A percentile compares a stretch with the other conserved stretches of the same genome.
Conservation (phyloP, 1,139 yeast genomes). For the Hemisphaericaspora lyxosophila region DNA sequence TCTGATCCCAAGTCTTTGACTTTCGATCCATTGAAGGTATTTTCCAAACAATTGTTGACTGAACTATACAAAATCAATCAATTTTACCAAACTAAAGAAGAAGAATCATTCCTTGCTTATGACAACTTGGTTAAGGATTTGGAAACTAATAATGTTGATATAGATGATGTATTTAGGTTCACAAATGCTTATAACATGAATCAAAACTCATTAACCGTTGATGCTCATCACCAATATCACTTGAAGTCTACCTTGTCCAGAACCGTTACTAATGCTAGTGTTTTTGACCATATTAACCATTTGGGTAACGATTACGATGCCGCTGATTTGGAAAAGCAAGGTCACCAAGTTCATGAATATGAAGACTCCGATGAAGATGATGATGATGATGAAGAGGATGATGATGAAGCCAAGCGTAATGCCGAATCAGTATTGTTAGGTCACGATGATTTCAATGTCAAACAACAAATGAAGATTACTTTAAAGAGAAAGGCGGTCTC, state of each 20-base stretch:
- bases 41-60: conserved; percentile 49
- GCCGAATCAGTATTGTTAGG: conserved; percentile 41
- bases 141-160: conserved; percentile 28
- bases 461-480: conserved; percentile 59
- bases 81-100: conserved; percentile 54
- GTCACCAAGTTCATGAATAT: conserved; percentile 15
- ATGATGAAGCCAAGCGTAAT: conserved; percentile 36
- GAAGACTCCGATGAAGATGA: conserved; percentile 26
- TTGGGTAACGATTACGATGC: conserved; percentile 16
- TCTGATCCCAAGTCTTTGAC: conserved; percentile 19
- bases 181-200: conserved; percentile 27
- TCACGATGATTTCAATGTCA: conserved; percentile 48
- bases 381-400: conserved; percentile 43
- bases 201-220: conserved; percentile 18
- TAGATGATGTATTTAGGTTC: conserved; percentile 30
- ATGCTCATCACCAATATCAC: conserved; percentile 26
- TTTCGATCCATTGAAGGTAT: conserved; percentile 50
- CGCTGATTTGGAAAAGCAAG: conserved; percentile 21
- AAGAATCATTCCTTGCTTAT: conserved; percentile 46
- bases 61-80: conserved; percentile 57
- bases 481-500: conserved; percentile 66
- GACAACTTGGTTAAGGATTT: conserved; percentile 44
- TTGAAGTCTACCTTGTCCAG: conserved; percentile 27
- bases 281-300: conserved; percentile 29
- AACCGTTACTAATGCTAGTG: conserved; percentile 31